These are phyloP conservation scores for Solanum sitiens DNA, from an alignment of 257 asterid species.

Conservation along the genomic window DNA sequence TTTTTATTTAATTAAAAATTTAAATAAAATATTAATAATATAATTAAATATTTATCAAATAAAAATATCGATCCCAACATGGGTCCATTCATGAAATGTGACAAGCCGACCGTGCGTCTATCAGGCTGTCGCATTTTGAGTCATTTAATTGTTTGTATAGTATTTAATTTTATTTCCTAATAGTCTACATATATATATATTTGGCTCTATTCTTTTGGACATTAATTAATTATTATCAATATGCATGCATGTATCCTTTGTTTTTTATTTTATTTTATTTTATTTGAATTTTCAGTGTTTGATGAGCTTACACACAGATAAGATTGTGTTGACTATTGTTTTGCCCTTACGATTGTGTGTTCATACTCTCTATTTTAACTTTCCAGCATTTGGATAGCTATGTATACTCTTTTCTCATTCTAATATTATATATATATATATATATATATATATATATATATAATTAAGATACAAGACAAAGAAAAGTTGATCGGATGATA, in stretches of 20 bases:
- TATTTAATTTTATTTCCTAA: not conserved
- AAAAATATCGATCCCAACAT: not conserved
- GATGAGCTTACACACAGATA: not conserved
- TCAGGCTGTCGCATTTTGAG: slow-evolving; percentile 9
- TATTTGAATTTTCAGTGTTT: not conserved
- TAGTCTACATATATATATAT: not conserved
- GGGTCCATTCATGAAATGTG: slow-evolving; percentile 8
- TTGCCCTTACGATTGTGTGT: not conserved
- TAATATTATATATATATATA: too few species aligned
- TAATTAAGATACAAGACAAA: not conserved
- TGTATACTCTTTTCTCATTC: not conserved
- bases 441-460: too few species aligned
- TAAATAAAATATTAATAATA: not conserved
- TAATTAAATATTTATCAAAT: too few species aligned
- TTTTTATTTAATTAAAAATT: not conserved
- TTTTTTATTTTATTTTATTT: not conserved
- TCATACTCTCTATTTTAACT: not conserved
- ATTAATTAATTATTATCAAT: not conserved
- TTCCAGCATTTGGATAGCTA: not conserved
- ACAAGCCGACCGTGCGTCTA: slow-evolving; percentile 28
- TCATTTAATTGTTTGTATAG: not conserved
- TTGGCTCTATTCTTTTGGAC: not conserved
- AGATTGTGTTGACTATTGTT: not conserved
- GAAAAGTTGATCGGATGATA: not conserved
- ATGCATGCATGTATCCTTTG: not conserved